These are phyloP conservation scores for Vaucheria bursata DNA, from an alignment of 352 stramenopile genomes.

Conservation along the genomic window DNA sequence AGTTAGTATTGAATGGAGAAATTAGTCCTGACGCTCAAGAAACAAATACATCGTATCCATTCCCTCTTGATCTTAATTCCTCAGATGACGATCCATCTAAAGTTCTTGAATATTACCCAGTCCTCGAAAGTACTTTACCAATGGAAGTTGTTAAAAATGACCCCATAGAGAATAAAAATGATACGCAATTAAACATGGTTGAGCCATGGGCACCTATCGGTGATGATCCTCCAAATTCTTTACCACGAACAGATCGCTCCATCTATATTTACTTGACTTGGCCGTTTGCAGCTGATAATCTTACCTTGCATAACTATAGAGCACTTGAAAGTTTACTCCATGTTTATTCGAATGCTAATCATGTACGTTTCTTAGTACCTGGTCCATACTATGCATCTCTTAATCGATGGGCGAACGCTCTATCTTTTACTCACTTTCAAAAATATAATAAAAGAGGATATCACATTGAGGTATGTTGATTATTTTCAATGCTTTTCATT, in stretches of 20 bases:
- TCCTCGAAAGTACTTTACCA: too few relatives aligned
- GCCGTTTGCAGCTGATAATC: conserved; percentile 17
- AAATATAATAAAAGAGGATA: conserved; percentile 42
- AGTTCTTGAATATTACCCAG: too few relatives aligned
- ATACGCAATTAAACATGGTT: too few relatives aligned
- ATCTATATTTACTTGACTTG: conserved; percentile 12
- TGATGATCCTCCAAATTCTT: neutral
- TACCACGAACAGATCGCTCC: neutral
- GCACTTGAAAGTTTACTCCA: conserved; percentile 41
- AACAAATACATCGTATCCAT: too few relatives aligned
- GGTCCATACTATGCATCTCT: conserved; percentile 21
- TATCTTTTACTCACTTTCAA: conserved; percentile 39
- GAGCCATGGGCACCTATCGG: too few relatives aligned
- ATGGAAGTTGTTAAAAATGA: too few relatives aligned
- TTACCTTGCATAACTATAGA: conserved; percentile 27
- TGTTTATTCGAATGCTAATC: conserved; percentile 11
- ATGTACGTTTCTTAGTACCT: neutral
- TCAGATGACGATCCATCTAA: too few relatives aligned
- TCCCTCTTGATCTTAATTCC: too few relatives aligned
- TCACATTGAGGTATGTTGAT: conserved; percentile 25
- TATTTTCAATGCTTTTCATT: too few relatives aligned
- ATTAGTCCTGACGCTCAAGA: too few relatives aligned
- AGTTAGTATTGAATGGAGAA: too few relatives aligned
- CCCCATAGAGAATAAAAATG: too few relatives aligned
- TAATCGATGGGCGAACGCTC: conserved; percentile 38